Evolutionary conservation across 106 monocot species (phyloP).

Genomic region (Acorus calamus): DNA sequence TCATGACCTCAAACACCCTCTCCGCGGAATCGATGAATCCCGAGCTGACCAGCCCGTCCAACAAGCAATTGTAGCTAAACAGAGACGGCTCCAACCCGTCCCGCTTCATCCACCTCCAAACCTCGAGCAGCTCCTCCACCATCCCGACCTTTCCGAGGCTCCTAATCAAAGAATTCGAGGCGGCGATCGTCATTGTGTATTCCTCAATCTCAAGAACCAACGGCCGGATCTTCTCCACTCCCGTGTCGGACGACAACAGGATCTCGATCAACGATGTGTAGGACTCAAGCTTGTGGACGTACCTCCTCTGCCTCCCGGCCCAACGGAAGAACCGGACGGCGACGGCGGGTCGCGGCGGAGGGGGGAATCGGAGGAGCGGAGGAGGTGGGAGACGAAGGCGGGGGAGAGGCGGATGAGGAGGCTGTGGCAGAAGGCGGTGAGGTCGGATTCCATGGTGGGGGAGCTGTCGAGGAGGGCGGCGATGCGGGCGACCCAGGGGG

Average conservation of each 20-base stretch:
- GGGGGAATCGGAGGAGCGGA: constrained; percentile 32
- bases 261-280: constrained; percentile 47
- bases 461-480: constrained; percentile 29
- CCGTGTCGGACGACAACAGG: constrained; percentile 20
- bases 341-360: constrained; percentile 16
- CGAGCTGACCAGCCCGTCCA: constrained; percentile 61
- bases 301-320: constrained; percentile 40
- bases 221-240: constrained; percentile 1
- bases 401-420: constrained; percentile 71
- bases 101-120: constrained; percentile 64
- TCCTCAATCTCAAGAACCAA: constrained; percentile 37
- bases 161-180: constrained; percentile 27
- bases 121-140: constrained; percentile 65
- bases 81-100: constrained; percentile 29
- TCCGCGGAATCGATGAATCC: constrained; percentile 61
- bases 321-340: constrained; percentile 66
- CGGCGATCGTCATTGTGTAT: constrained; percentile 12
- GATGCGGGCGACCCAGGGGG: constrained; percentile 62
- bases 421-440: constrained; percentile 42
- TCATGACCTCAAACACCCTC: constrained; percentile 68
- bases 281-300: constrained; percentile 27
- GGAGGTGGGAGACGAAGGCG: constrained; percentile 44
- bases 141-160: constrained; percentile 38
- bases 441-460: constrained; percentile 24
- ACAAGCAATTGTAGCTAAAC: constrained; percentile 61